Conservation (phyloP, 257 asterid genomes). For the Phtheirospermum japonicum region DNA sequence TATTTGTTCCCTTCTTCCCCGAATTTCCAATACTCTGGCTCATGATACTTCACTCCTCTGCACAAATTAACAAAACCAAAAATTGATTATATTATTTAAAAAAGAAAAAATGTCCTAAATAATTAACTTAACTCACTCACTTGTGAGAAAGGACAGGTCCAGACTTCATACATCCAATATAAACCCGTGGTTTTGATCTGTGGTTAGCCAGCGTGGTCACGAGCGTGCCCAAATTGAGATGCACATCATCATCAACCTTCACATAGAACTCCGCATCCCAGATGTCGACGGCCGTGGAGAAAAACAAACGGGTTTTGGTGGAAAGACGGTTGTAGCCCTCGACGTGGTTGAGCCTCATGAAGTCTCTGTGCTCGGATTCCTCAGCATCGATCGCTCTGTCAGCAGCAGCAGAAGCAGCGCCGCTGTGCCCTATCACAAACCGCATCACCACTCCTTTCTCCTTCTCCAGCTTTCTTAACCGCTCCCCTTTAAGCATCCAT, state of each 20-base stretch:
- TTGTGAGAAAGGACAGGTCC: conserved; percentile 67
- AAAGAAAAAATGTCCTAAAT: too few relatives aligned
- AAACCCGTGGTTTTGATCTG: conserved; percentile 55
- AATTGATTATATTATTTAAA: too few relatives aligned
- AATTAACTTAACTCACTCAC: conserved; percentile 31
- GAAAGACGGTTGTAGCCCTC: conserved; percentile 72
- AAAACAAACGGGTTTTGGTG: conserved; percentile 54
- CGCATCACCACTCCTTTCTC: conserved; percentile 61
- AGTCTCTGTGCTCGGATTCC: conserved; percentile 51
- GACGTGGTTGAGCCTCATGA: conserved; percentile 55
- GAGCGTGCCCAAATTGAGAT: conserved; percentile 56
- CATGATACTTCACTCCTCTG: conserved; percentile 74
- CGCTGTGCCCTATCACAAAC: conserved; percentile 67
- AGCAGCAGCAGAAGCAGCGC: conserved; percentile 51
- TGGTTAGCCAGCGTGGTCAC: conserved; percentile 46
- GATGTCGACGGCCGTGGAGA: conserved; percentile 52
- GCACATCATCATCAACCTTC: conserved; percentile 81
- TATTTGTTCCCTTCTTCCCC: conserved; percentile 85
- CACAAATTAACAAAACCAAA: not conserved
- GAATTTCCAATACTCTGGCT: conserved; percentile 82
- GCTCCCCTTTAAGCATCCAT: conserved; percentile 70
- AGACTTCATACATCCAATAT: conserved; percentile 92
- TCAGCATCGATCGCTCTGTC: conserved; percentile 56
- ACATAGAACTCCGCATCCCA: conserved; percentile 84
- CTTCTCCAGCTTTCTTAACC: conserved; percentile 49